These are phyloP conservation scores for Xylariaceae sp. DNA, from an alignment of 2,329 filamentous ascomycete species.

Conservation along the genomic window DNA sequence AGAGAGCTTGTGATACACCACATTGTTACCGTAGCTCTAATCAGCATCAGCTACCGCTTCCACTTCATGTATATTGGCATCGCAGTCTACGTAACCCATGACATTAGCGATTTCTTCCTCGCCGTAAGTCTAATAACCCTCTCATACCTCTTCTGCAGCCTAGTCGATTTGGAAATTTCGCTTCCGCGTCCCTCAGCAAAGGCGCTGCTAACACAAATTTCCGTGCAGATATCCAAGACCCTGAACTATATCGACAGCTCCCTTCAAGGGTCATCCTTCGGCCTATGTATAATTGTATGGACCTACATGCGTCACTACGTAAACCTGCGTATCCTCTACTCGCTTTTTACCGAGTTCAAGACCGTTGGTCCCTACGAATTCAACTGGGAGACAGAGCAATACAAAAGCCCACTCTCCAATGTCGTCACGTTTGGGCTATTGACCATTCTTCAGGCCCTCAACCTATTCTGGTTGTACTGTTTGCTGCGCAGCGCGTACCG, in stretches of 20 bases:
- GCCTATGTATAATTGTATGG: slow-evolving; percentile 67
- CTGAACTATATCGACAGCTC: slow-evolving; percentile 70
- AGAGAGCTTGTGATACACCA: slow-evolving; percentile 75
- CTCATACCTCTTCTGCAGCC: not conserved
- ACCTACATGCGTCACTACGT: slow-evolving; percentile 72
- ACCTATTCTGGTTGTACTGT: slow-evolving; percentile 64
- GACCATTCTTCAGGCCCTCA: slow-evolving; percentile 57
- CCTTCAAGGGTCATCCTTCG: slow-evolving; percentile 67
- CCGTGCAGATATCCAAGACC: slow-evolving; percentile 58
- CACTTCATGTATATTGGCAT: slow-evolving; percentile 78
- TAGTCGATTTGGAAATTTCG: too few relatives aligned
- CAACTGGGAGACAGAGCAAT: slow-evolving; percentile 62
- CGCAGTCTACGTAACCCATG: slow-evolving; percentile 74
- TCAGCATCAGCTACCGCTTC: slow-evolving; percentile 71
- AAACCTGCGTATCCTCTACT: slow-evolving; percentile 62
- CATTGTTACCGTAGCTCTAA: slow-evolving; percentile 69
- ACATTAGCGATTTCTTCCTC: slow-evolving; percentile 75
- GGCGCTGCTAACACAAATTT: not conserved
- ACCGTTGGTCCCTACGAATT: slow-evolving; percentile 61
- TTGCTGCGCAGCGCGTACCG: slow-evolving; percentile 59
- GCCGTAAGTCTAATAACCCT: slow-evolving; percentile 42
- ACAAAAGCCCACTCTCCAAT: slow-evolving; percentile 60
- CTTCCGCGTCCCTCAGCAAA: not conserved
- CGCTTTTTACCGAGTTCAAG: slow-evolving; percentile 58
- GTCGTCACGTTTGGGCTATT: slow-evolving; percentile 57